phyloP scores from a whole-genome alignment of 1,284 basidiomycete species.

The Ceratobasidium sp. region DNA sequence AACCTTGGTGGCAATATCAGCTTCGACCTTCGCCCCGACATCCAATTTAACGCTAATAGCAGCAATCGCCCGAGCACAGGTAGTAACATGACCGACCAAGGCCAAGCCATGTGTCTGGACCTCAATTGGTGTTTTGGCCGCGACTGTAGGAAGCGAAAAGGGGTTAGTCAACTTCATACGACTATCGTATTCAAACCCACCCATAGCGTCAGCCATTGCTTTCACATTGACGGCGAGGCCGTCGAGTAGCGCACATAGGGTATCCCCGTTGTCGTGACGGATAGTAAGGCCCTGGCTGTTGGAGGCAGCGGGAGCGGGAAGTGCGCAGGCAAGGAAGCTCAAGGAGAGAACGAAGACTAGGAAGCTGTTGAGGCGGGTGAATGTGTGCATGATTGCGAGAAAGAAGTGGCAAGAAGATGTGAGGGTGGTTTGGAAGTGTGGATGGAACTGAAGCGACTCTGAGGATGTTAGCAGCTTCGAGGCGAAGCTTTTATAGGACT shows the following conservation, averaged over 20 bases:
- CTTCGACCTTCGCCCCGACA: not conserved
- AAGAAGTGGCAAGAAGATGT: conserved; percentile 8
- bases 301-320: not conserved
- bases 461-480: not conserved
- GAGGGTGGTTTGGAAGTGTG: not conserved
- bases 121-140: not conserved
- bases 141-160: not conserved
- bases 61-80: not conserved
- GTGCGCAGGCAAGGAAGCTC: conserved; percentile 22
- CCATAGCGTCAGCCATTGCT: not conserved
- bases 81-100: not conserved
- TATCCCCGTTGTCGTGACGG: not conserved
- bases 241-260: not conserved
- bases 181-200: conserved; percentile 7
- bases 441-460: not conserved
- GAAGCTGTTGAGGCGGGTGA: conserved; percentile 15
- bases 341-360: conserved; percentile 27
- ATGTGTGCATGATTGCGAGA: conserved; percentile 7
- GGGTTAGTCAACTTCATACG: not conserved
- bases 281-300: not conserved
- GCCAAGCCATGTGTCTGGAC: not conserved
- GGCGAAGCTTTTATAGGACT: too few species aligned
- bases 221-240: not conserved
- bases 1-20: not conserved
- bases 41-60: conserved; percentile 2